Evolutionary conservation across 2,329 filamentous ascomycete genomes (phyloP).

Genomic region (Xylaria sp.): DNA sequence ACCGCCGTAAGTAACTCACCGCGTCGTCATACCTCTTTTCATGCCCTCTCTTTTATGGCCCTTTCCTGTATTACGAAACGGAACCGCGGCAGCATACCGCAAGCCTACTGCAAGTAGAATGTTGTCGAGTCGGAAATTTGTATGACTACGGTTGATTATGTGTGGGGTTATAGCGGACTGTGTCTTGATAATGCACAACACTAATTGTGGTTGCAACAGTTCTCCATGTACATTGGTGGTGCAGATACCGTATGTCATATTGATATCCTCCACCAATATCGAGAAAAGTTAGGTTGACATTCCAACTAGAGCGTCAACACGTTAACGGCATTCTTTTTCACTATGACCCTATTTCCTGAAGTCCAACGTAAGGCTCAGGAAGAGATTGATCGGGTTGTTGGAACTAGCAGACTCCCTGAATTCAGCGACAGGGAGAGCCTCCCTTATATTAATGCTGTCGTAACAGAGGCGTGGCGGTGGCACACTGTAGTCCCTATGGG

Average conservation of each 20-base stretch:
- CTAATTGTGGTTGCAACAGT: conserved; percentile 6
- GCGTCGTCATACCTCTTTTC: no score
- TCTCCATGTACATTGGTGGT: conserved; percentile 40
- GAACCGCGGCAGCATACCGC: no score
- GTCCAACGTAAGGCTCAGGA: conserved; percentile 54
- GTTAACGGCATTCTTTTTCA: conserved; percentile 57
- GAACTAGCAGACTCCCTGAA: conserved; percentile 45
- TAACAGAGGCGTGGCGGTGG: conserved; percentile 46
- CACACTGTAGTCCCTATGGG: conserved; percentile 46
- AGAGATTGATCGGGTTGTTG: conserved; percentile 48
- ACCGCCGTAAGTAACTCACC: conserved; percentile 31
- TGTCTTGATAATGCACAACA: no score
- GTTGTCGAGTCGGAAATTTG: no score
- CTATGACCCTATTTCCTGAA: conserved; percentile 60
- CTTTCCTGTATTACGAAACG: no score
- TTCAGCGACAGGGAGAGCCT: conserved; percentile 42
- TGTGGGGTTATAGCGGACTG: no score
- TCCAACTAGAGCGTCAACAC: conserved; percentile 54
- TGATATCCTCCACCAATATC: background rate
- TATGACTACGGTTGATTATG: no score
- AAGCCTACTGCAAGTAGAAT: no score
- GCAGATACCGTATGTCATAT: conserved; percentile 42
- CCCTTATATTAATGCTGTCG: conserved; percentile 45
- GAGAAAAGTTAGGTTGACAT: background rate
- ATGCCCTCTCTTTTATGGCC: no score